These are phyloP conservation scores for Aphanomyces cochlioides DNA, from an alignment of 352 stramenopile genomes.

Conservation along the genomic window DNA sequence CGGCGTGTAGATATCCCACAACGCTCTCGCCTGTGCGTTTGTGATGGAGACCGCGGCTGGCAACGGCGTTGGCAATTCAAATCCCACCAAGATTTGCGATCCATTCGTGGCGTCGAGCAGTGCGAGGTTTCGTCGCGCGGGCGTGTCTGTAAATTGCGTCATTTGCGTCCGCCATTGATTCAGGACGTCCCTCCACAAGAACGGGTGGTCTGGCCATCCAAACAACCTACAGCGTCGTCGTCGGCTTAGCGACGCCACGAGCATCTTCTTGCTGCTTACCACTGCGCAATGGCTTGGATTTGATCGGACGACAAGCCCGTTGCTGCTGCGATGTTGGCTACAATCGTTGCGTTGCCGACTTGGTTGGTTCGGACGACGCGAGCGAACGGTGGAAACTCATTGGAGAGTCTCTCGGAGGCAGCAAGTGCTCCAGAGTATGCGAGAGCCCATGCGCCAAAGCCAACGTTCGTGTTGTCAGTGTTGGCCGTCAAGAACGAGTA, in stretches of 20 bases:
- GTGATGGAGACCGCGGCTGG: background rate
- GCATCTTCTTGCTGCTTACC: background rate
- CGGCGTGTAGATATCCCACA: slow-evolving; percentile 22
- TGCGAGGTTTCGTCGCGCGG: background rate
- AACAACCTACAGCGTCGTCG: slow-evolving; percentile 16
- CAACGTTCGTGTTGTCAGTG: slow-evolving; percentile 6
- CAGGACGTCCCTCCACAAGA: slow-evolving; percentile 17
- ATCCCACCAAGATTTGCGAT: slow-evolving; percentile 4
- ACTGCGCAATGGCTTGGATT: slow-evolving; percentile 21
- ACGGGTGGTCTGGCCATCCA: slow-evolving; percentile 14
- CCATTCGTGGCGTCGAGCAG: background rate
- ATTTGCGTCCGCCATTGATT: slow-evolving; percentile 15
- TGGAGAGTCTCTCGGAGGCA: slow-evolving; percentile 4
- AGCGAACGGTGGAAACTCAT: background rate
- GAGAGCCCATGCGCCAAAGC: slow-evolving; percentile 23
- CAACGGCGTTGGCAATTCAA: slow-evolving; percentile 9
- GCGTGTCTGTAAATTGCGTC: slow-evolving; percentile 19
- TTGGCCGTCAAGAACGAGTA: slow-evolving; percentile 24
- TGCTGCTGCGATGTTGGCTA: background rate
- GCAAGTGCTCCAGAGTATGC: slow-evolving; percentile 8
- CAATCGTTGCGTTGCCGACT: slow-evolving; percentile 2
- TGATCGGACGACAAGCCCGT: slow-evolving; percentile 12
- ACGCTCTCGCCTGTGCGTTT: background rate
- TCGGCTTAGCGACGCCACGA: no score
- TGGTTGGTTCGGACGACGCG: background rate